Evolutionary conservation across 805 yeast species (phyloP).

Genomic region (Pichia insulana): DNA sequence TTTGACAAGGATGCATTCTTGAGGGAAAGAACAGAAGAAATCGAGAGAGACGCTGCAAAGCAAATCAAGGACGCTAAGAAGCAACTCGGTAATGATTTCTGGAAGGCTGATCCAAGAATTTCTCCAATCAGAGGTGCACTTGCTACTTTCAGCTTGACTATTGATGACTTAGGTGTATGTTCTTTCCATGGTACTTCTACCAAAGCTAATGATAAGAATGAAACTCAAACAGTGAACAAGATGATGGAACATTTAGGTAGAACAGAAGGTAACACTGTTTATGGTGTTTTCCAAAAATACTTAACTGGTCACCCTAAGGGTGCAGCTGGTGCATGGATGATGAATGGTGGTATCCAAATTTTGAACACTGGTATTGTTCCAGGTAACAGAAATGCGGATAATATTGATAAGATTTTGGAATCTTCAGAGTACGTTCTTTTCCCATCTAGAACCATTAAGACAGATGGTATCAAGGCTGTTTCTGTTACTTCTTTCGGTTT

Average conservation of each 20-base stretch:
- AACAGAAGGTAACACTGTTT: conserved; percentile 93
- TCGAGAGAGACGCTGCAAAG: conserved; percentile 71
- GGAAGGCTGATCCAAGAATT: conserved; percentile 82
- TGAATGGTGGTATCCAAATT: conserved; percentile 95
- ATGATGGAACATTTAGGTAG: conserved; percentile 97
- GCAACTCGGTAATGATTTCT: conserved; percentile 95
- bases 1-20: conserved; percentile 49
- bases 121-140: conserved; percentile 96
- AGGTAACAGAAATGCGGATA: conserved; percentile 98
- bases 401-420: conserved; percentile 76
- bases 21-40: conserved; percentile 79
- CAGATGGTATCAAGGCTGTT: conserved; percentile 96
- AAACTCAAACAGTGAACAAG: conserved; percentile 78
- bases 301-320: conserved; percentile 99
- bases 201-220: conserved; percentile 97
- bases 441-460: conserved; percentile 89
- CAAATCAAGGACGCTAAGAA: conserved; percentile 84
- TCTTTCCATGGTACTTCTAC: conserved; percentile 99
- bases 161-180: conserved; percentile 93
- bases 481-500: conserved; percentile 97
- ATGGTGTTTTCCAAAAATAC: conserved; percentile 98
- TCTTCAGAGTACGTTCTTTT: conserved; percentile 81
- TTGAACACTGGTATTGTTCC: conserved; percentile 85
- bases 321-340: conserved; percentile 99
- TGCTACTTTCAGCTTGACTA: conserved; percentile 84